Evolutionary conservation across 2,329 filamentous ascomycete genomes (phyloP), one percentile per base, ranked within the genome.

Genomic region (Ophiosphaerella narmari): DNA sequence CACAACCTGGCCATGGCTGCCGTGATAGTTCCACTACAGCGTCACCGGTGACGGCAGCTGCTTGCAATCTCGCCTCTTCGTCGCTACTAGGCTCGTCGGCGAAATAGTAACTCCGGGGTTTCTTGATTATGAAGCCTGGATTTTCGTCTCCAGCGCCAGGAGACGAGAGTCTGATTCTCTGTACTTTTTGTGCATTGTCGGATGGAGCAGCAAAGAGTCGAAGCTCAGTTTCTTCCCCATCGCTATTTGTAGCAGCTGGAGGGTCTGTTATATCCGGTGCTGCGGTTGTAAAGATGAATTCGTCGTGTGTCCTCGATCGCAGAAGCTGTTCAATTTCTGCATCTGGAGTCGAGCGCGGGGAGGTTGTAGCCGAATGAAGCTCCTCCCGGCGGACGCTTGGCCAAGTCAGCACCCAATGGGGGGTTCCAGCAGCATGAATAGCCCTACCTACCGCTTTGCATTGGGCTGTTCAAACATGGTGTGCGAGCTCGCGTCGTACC

Each of bases 101-200:
- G 43, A 74, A 72, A 49, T 74, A 74, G 48, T 72, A 73, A 48
- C 55, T 63, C 34, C 55, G 57, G 11, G 68, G 68, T 41, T 63
- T 64, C 48, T 71, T 68, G 23, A 67, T 26, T 4, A 63, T 11
- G 26, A 74, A 59, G 2, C 66, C 65, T 14, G 63, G 59, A 38
- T 71, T 65, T 39, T 55, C 59, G 12, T 36, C 46, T 34, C 46
- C 60, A 7, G 56, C 54, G 21, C 56, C 62, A 12, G 70, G 71
- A 1, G 71, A 74, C 0, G 63, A 53, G 1, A 74, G 52, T 35
- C 70, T 59, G 33, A 73, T 69, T 44, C 66, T 72, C 32, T 62
- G 52, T 13, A 62, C 58, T 24, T 62, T 54, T 13, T 61, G 52
- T 5, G 55, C 54, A 33, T 62, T 49, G 23, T 60, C 57, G 7